Percentiles rank a stretch among this genome's conserved stretches.
phyloP scores from a whole-genome alignment of 1,139 yeast species.

The Lizanozyma gosingica region DNA sequence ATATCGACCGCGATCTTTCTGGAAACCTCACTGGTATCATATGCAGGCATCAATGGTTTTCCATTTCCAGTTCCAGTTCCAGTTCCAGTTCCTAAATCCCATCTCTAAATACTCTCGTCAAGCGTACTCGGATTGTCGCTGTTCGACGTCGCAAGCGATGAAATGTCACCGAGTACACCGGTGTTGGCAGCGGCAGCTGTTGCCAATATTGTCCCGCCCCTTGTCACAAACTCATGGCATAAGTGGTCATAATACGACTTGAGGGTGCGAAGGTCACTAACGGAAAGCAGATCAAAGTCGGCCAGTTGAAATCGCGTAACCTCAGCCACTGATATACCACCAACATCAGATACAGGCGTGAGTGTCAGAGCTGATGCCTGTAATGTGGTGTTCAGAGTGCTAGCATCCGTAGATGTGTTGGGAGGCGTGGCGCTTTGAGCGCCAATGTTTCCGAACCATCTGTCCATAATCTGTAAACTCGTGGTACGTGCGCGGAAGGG shows the following conservation, averaged over 20 bases:
- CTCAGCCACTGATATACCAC: not conserved
- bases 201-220: not conserved
- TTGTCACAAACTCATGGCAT: not conserved
- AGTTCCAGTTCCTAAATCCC: too few species aligned
- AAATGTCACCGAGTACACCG: not conserved
- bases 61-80: too few species aligned
- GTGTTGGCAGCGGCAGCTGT: not conserved
- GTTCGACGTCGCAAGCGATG: not conserved
- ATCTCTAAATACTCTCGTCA: not conserved
- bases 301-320: not conserved
- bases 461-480: constrained; percentile 37
- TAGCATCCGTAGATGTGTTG: not conserved
- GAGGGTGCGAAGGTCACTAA: not conserved
- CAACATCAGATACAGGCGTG: not conserved
- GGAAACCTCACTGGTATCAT: too few species aligned
- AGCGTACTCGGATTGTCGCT: not conserved
- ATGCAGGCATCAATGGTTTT: too few species aligned
- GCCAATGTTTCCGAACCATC: constrained; percentile 30
- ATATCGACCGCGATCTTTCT: too few species aligned
- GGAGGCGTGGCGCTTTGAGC: constrained; percentile 1
- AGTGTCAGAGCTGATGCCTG: not conserved
- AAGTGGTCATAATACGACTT: not conserved
- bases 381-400: not conserved
- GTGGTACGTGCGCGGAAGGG: constrained; percentile 19
- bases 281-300: not conserved